phyloP scores from a whole-genome alignment of 164 flowering plant species.

The Brasenia schreberi region DNA sequence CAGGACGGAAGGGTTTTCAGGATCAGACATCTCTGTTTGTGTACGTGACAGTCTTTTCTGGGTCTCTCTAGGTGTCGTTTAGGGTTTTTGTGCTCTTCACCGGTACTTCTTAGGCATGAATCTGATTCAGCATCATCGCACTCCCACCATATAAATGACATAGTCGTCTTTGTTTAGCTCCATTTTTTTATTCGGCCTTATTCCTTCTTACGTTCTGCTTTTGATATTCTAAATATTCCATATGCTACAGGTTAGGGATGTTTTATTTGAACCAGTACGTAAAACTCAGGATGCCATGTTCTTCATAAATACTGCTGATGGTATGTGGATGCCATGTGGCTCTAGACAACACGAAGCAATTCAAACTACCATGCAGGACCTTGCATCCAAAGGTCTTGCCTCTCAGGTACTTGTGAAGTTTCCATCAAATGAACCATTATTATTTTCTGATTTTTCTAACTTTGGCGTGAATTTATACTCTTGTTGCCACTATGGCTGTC shows the following conservation, averaged over 20 bases:
- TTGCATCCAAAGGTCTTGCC: constrained; percentile 78
- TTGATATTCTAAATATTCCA: too few species aligned
- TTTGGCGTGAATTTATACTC: too few species aligned
- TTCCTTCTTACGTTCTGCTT: too few species aligned
- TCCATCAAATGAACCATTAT: not conserved
- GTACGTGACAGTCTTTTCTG: constrained; percentile 29
- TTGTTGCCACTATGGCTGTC: not conserved
- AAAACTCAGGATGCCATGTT: constrained; percentile 99
- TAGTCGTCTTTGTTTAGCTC: not conserved
- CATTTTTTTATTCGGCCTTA: too few species aligned
- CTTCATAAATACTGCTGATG: constrained; percentile 49
- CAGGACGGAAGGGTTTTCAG: constrained; percentile 83
- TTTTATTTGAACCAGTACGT: constrained; percentile 92
- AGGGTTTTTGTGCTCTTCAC: too few species aligned
- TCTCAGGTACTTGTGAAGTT: constrained; percentile 40
- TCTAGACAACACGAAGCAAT: constrained; percentile 85
- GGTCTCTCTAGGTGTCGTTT: too few species aligned
- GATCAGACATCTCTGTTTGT: constrained; percentile 91
- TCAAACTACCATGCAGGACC: constrained; percentile 85
- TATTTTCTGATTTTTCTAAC: too few species aligned
- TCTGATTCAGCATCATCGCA: too few species aligned
- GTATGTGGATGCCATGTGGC: constrained; percentile 90
- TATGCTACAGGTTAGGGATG: constrained; percentile 71
- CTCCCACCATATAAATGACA: too few species aligned
- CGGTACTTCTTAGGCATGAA: too few species aligned